phyloP scores from a whole-genome alignment of 192 early-diverging fungal genomes.

The Chytriomyces confervae region DNA sequence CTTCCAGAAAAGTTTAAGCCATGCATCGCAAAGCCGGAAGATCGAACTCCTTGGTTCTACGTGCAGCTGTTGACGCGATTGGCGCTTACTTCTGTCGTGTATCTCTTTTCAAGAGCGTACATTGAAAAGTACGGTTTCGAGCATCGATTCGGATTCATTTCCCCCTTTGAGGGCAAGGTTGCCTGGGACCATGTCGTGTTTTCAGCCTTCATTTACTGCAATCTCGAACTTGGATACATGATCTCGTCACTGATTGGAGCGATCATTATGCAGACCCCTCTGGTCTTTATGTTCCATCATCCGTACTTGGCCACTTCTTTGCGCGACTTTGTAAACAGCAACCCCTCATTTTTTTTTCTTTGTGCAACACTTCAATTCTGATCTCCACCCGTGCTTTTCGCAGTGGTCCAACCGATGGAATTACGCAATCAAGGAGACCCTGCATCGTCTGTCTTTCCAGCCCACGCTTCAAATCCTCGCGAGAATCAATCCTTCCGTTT shows the following conservation, averaged over 20 bases:
- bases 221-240: background rate
- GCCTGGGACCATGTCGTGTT: background rate
- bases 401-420: slow-evolving; percentile 17
- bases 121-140: background rate
- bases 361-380: no score
- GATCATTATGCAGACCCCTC: background rate
- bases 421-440: slow-evolving; percentile 2
- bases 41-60: background rate
- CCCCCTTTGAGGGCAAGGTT: background rate
- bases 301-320: slow-evolving; percentile 5
- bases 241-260: background rate
- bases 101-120: background rate
- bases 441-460: background rate
- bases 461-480: slow-evolving; percentile 8
- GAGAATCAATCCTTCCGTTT: background rate
- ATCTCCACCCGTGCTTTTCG: no score
- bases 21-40: background rate
- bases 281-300: background rate
- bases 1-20: background rate
- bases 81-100: background rate
- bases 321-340: slow-evolving; percentile 5
- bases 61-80: background rate
- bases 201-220: background rate
- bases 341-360: no score
- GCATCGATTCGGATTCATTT: background rate